phyloP scores from a whole-genome alignment of 2,329 filamentous ascomycete genomes.

The Bipolaris gigantea region DNA sequence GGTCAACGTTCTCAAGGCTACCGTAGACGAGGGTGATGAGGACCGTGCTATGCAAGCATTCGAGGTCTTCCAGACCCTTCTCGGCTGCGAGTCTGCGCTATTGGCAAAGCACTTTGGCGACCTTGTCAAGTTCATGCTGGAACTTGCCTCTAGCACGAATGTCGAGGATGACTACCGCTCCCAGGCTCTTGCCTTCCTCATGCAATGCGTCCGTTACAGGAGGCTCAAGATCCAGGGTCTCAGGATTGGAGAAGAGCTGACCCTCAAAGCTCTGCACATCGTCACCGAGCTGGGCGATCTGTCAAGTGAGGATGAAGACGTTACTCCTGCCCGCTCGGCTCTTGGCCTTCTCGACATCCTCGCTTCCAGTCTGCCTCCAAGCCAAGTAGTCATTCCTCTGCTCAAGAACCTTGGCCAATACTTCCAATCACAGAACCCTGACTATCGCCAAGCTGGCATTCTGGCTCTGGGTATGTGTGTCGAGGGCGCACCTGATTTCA shows the following conservation, averaged over 20 bases:
- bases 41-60: conserved; percentile 89
- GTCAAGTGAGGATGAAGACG: conserved; percentile 73
- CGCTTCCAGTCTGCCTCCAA: conserved; percentile 83
- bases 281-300: conserved; percentile 84
- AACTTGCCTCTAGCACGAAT: conserved; percentile 74
- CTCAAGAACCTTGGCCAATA: conserved; percentile 84
- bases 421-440: conserved; percentile 71
- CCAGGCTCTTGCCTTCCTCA: conserved; percentile 90
- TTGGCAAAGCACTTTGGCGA: conserved; percentile 85
- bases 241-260: conserved; percentile 83
- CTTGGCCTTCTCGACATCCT: conserved; percentile 87
- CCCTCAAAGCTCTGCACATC: conserved; percentile 83
- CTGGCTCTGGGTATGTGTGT: conserved; percentile 91
- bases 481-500: conserved; percentile 95
- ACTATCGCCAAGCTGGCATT: conserved; percentile 86
- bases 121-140: conserved; percentile 90
- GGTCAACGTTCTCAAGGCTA: conserved; percentile 84
- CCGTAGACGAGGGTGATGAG: conserved; percentile 78
- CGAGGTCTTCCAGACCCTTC: conserved; percentile 93
- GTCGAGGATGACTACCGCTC: conserved; percentile 83
- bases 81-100: conserved; percentile 84
- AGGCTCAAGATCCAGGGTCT: conserved; percentile 95
- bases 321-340: conserved; percentile 81
- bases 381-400: conserved; percentile 90
- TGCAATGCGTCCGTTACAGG: conserved; percentile 87